These are phyloP conservation scores for Penicillium psychrofluorescens DNA, from an alignment of 495 filamentous ascomycete genomes.

Conservation along the genomic window DNA sequence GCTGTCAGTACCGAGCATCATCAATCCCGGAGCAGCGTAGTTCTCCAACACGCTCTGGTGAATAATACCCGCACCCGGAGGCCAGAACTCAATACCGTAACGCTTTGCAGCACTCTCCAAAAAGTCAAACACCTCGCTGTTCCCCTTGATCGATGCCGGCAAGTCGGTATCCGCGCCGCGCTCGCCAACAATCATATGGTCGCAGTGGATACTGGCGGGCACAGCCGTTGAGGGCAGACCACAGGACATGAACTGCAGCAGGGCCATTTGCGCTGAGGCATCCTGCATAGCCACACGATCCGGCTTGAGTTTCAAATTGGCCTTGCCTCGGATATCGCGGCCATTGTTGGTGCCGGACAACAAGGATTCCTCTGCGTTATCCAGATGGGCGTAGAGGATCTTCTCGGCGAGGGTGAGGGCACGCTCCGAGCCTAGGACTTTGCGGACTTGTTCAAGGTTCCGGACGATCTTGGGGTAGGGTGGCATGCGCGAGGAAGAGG, in stretches of 20 bases:
- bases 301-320: constrained; percentile 95
- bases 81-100: constrained; percentile 98
- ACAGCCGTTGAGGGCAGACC: constrained; percentile 86
- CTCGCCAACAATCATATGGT: constrained; percentile 94
- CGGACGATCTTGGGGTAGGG: constrained; percentile 25
- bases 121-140: constrained; percentile 97
- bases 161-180: constrained; percentile 85
- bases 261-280: constrained; percentile 95
- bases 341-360: constrained; percentile 52
- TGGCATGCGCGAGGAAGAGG: constrained; percentile 24
- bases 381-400: constrained; percentile 93
- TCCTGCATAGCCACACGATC: constrained; percentile 99
- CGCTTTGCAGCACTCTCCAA: constrained; percentile 89
- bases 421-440: constrained; percentile 31
- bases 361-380: constrained; percentile 59
- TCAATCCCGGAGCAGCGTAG: constrained; percentile 91
- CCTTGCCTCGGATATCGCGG: constrained; percentile 68
- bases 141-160: constrained; percentile 77
- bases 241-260: constrained; percentile 98
- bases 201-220: constrained; percentile 95
- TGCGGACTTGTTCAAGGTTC: constrained; percentile 24
- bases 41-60: constrained; percentile 98
- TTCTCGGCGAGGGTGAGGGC: constrained; percentile 89
- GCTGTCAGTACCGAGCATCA: constrained; percentile 99
- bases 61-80: constrained; percentile 96